These are phyloP conservation scores for Zygosaccharomyces sapae DNA, from an alignment of 1,139 yeast species.

Conservation along the genomic window DNA sequence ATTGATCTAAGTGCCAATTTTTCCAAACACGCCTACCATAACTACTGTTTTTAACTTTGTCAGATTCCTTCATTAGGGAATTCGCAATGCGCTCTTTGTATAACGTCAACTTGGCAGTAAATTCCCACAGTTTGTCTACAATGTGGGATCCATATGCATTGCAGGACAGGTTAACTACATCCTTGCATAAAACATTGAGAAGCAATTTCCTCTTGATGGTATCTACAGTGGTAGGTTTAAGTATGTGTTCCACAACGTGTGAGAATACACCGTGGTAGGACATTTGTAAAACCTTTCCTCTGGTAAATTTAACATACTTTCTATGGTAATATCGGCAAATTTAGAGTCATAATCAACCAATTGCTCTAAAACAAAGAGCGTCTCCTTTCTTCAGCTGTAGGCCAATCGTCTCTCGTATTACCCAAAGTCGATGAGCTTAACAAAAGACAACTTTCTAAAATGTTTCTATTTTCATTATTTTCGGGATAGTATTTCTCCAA, in stretches of 20 bases:
- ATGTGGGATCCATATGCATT: slow-evolving; percentile 91
- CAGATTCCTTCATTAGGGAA: slow-evolving; percentile 57
- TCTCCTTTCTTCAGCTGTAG: slow-evolving; percentile 85
- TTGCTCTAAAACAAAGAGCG: slow-evolving; percentile 67
- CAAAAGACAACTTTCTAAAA: slow-evolving; percentile 65
- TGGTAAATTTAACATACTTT: slow-evolving; percentile 57
- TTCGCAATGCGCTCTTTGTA: slow-evolving; percentile 84
- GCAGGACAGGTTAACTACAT: slow-evolving; percentile 61
- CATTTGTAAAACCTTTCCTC: slow-evolving; percentile 60
- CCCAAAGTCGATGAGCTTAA: slow-evolving; percentile 71
- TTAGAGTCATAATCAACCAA: slow-evolving; percentile 61
- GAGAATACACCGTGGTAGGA: slow-evolving; percentile 86
- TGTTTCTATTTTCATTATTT: slow-evolving; percentile 41
- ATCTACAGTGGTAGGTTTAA: slow-evolving; percentile 49
- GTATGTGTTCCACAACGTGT: slow-evolving; percentile 68
- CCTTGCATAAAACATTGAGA: slow-evolving; percentile 56
- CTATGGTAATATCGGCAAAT: slow-evolving; percentile 56
- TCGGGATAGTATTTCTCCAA: slow-evolving; percentile 55
- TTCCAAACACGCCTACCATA: slow-evolving; percentile 94
- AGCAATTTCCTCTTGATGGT: slow-evolving; percentile 61
- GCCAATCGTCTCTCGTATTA: slow-evolving; percentile 83
- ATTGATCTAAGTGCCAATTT: slow-evolving; percentile 56
- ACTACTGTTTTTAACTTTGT: slow-evolving; percentile 70
- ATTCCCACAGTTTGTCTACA: slow-evolving; percentile 78
- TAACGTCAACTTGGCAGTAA: slow-evolving; percentile 71